Evolutionary conservation across 179 eudicot species (phyloP).

Genomic region (Spinacia oleracea): DNA sequence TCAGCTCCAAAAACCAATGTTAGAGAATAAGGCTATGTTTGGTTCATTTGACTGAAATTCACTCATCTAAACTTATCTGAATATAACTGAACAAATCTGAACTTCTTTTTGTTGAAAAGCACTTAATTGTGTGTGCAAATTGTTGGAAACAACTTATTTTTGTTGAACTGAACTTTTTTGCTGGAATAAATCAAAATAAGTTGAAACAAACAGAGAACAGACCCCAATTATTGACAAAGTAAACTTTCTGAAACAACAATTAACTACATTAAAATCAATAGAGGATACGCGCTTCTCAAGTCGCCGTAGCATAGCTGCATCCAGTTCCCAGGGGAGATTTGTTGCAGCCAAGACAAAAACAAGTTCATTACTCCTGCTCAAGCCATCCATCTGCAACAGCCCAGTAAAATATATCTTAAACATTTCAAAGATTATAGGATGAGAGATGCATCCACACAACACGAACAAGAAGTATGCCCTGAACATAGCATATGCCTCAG

Average conservation of each 20-base stretch:
- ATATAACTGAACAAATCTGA: too few relatives aligned
- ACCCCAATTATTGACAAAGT: neutral
- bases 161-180: too few relatives aligned
- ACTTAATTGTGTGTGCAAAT: too few relatives aligned
- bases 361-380: conserved; percentile 88
- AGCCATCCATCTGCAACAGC: conserved; percentile 94
- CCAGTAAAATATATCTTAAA: conserved; percentile 18
- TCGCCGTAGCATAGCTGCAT: conserved; percentile 98
- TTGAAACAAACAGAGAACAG: too few relatives aligned
- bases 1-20: neutral
- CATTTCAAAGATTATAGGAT: neutral
- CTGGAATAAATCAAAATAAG: too few relatives aligned
- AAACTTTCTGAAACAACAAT: conserved; percentile 5
- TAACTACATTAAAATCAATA: neutral
- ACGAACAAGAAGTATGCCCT: neutral
- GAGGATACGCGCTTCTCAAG: conserved; percentile 95
- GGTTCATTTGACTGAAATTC: too few relatives aligned
- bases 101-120: too few relatives aligned
- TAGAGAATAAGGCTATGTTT: too few relatives aligned
- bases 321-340: conserved; percentile 98
- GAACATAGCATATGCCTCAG: neutral
- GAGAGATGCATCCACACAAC: neutral
- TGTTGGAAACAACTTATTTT: too few relatives aligned
- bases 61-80: too few relatives aligned
- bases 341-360: conserved; percentile 99